Evolutionary conservation across 2,329 filamentous ascomycete species (phyloP), one percentile per base, ranked within the genome.

Genomic region (Calonectria henricotiae): DNA sequence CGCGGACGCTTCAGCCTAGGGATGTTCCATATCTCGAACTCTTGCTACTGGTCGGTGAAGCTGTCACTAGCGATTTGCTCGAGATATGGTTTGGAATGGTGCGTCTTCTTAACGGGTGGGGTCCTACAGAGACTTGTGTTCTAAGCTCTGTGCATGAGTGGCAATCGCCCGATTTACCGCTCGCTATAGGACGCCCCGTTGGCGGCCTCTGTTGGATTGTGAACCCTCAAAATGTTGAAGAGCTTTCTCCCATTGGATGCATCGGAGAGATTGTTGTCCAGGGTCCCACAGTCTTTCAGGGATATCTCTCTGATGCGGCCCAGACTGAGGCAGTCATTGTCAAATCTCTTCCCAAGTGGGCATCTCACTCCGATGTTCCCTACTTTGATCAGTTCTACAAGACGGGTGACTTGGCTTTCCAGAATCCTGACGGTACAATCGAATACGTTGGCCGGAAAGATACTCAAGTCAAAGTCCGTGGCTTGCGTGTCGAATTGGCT

Each of bases 361-460:
- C 74, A 0, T 41, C 69, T 0, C 66, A 32, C 1, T 69, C 71
- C 2, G 80, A 71, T 20, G 25, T 61, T 68, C 39, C 64, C 43
- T 17, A 30, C 9, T 37, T 65, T 63, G 8, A 60, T 2, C 9
- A 54, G 23, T 51, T 75, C 15, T 77, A 74, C 43, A 73, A 75
- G 54, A 77, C 77, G 0, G 76, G 77, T 3, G 77, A 79, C 39
- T 27, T 77, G 1, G 70, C 74, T 9, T 69, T 71, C 17, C 80
- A 81, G 27, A 68, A 78, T 35, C 39, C 62, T 0, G 77, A 86
- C 61, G 83, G 83, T 5, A 71, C 69, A 25, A 76, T 87, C 9
- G 72, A 78, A 0, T 86, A 82, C 62, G 72, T 87, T 43, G 87
- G 87, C 37, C 80, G 88, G 17, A 61, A 61, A 9, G 55, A 61